Evolutionary conservation across 228 moss, liverwort and hornwort species (phyloP).

Genomic region (Sphagnum magellanicum): DNA sequence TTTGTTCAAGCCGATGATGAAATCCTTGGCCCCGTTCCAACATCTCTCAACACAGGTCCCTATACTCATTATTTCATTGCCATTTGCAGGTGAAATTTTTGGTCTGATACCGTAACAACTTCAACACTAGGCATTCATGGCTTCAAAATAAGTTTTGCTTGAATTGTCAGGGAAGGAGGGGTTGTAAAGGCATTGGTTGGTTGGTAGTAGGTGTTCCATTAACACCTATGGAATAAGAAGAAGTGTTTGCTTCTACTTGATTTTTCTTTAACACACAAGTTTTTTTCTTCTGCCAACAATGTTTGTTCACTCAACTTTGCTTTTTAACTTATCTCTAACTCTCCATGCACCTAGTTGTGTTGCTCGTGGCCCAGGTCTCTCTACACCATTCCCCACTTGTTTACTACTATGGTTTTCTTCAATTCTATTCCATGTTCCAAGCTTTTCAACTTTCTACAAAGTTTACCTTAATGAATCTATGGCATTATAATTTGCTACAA

Average conservation of each 20-base stretch:
- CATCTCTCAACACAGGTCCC: too few relatives aligned
- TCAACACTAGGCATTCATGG: conserved; percentile 7
- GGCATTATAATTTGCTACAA: background rate
- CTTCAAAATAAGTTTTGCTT: conserved; percentile 34
- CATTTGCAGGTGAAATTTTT: background rate
- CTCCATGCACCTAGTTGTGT: conserved; percentile 36
- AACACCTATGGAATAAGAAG: conserved; percentile 1
- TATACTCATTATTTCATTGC: too few relatives aligned
- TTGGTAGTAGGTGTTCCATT: conserved; percentile 11
- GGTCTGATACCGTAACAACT: background rate
- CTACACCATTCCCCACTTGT: conserved; percentile 7
- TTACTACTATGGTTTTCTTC: background rate
- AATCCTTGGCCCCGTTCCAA: too few relatives aligned
- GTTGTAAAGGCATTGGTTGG: conserved; percentile 14
- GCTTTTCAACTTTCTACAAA: conserved; percentile 70
- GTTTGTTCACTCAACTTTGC: conserved; percentile 47
- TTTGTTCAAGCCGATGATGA: too few relatives aligned
- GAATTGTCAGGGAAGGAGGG: conserved; percentile 21
- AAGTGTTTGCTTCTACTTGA: conserved; percentile 34
- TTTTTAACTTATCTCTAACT: conserved; percentile 53
- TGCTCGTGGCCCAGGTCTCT: conserved; percentile 11
- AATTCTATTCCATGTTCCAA: conserved; percentile 24
- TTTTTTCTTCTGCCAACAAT: conserved; percentile 19
- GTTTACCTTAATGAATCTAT: conserved; percentile 52
- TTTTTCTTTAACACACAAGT: conserved; percentile 3